A percentile compares a stretch with the other conserved stretches of the same genome.
These are phyloP conservation scores for Raphanus sativus DNA, from an alignment of 345 rosid genomes.

Conservation along the genomic window DNA sequence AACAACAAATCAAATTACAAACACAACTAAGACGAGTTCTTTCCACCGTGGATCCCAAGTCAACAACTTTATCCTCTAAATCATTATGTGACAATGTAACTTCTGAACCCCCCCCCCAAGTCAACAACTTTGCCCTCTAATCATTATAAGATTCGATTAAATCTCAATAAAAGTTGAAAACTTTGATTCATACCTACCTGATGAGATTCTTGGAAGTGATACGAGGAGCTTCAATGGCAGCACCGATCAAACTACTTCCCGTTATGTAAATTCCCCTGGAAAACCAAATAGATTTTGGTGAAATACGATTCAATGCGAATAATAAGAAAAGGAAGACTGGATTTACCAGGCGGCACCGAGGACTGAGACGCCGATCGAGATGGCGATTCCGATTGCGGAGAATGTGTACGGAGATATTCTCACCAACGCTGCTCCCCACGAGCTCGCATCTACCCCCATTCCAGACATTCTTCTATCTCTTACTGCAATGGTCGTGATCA, in stretches of 20 bases:
- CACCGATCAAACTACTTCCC: constrained; percentile 98
- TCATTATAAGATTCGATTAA: background rate
- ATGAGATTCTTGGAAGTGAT: constrained; percentile 92
- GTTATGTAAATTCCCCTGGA: constrained; percentile 90
- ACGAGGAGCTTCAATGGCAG: constrained; percentile 96
- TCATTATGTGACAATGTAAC: too few relatives aligned
- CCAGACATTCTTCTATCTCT: constrained; percentile 39
- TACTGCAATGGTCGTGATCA: constrained; percentile 12
- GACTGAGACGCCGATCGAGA: constrained; percentile 94
- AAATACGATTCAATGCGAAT: constrained; percentile 9
- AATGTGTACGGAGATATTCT: constrained; percentile 88
- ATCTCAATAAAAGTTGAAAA: background rate
- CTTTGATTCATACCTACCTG: constrained; percentile 28
- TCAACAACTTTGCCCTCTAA: too few relatives aligned
- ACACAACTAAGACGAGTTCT: too few relatives aligned
- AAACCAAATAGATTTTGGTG: background rate
- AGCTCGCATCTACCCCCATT: constrained; percentile 49
- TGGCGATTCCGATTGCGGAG: constrained; percentile 92
- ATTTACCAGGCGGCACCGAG: constrained; percentile 99
- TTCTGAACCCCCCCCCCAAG: too few relatives aligned
- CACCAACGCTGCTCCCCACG: constrained; percentile 81
- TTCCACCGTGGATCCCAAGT: too few relatives aligned
- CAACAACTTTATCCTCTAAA: too few relatives aligned
- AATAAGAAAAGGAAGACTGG: background rate
- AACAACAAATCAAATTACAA: too few relatives aligned